phyloP scores from a whole-genome alignment of 306 rosid genomes.

The Citrullus mucosospermus region DNA sequence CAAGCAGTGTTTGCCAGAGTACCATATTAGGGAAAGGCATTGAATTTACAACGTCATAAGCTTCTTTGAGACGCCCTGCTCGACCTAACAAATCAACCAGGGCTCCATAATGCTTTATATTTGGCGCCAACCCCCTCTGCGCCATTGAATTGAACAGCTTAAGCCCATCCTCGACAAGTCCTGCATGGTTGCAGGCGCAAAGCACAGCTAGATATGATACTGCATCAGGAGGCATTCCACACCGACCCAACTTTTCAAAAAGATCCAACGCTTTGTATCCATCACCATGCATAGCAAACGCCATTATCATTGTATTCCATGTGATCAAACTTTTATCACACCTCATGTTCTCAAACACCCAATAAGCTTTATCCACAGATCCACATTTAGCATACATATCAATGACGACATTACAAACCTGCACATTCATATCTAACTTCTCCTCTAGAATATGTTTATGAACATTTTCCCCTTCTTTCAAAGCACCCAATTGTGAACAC shows the following conservation, averaged over 20 bases:
- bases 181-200: slow-evolving; percentile 83
- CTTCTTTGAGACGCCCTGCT: slow-evolving; percentile 74
- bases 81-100: slow-evolving; percentile 80
- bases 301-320: slow-evolving; percentile 88
- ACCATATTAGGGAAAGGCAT: slow-evolving; percentile 64
- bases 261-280: slow-evolving; percentile 49
- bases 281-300: slow-evolving; percentile 66
- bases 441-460: slow-evolving; percentile 34
- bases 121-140: slow-evolving; percentile 26
- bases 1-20: slow-evolving; percentile 83
- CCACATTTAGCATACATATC: slow-evolving; percentile 87
- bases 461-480: slow-evolving; percentile 40
- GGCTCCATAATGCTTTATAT: slow-evolving; percentile 73
- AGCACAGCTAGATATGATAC: slow-evolving; percentile 72
- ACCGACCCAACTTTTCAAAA: slow-evolving; percentile 34
- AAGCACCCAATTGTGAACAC: slow-evolving; percentile 81
- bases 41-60: slow-evolving; percentile 40
- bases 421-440: slow-evolving; percentile 40
- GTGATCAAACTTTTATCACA: slow-evolving; percentile 50
- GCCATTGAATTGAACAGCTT: slow-evolving; percentile 47
- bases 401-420: slow-evolving; percentile 76
- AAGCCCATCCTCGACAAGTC: slow-evolving; percentile 68
- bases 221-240: slow-evolving; percentile 33
- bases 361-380: slow-evolving; percentile 47
- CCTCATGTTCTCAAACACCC: slow-evolving; percentile 48